Evolutionary conservation across 2,329 filamentous ascomycete species (phyloP).

Genomic region (Xylariaceae sp.): DNA sequence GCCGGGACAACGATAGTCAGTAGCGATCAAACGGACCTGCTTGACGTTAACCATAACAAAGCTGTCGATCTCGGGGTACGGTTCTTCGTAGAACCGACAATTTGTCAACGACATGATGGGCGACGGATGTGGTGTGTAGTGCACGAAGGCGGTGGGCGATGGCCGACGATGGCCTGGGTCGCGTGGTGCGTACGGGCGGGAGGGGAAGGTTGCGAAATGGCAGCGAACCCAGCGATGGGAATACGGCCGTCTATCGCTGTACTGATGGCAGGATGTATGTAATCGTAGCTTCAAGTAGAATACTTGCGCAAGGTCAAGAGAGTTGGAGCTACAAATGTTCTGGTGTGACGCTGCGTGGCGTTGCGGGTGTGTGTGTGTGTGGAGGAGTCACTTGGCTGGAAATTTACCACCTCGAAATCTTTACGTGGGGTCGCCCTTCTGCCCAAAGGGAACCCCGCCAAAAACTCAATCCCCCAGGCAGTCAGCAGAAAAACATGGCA

Average conservation of each 20-base stretch:
- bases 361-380: conserved; percentile 10
- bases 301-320: background rate
- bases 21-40: conserved; percentile 56
- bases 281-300: too few species aligned
- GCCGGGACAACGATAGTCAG: conserved; percentile 1
- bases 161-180: conserved; percentile 21
- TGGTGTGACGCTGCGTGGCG: conserved; percentile 7
- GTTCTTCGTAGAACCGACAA: conserved; percentile 96
- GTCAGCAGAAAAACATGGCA: too few species aligned
- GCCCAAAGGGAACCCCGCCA: conserved; percentile 12
- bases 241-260: too few species aligned
- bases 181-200: conserved; percentile 3
- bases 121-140: conserved; percentile 30
- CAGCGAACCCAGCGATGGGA: too few species aligned
- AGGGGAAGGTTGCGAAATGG: too few species aligned
- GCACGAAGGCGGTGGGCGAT: conserved; percentile 6
- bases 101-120: conserved; percentile 90
- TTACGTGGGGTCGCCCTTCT: conserved; percentile 19
- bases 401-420: conserved; percentile 21
- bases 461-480: conserved; percentile 3
- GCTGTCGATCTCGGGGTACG: conserved; percentile 96
- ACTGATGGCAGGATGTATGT: too few species aligned
- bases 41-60: conserved; percentile 99
- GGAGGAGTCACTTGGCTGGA: conserved; percentile 18
- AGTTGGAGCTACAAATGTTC: conserved; percentile 3